Base-by-base conservation (phyloP, 1,284 basidiomycete genomes). In the Schizophyllum amplum region DNA sequence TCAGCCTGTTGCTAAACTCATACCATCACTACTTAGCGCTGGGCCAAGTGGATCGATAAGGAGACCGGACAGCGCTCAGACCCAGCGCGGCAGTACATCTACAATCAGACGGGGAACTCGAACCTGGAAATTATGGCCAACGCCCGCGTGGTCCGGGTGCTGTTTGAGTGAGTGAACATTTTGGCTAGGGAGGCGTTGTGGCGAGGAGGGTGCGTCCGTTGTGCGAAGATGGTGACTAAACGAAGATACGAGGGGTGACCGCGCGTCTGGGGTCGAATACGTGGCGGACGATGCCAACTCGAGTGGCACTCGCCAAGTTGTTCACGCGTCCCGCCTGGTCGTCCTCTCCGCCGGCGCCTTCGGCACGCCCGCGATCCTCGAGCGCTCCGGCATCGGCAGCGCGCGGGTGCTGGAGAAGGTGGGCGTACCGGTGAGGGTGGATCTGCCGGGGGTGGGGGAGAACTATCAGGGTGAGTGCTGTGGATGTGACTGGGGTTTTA, bases 361-460 rank as follows among this genome's bases (percentile, higher is more conserved):
- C 53, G 82, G 81, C 2, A 80, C 81, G 0, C 79, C 82, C 1
- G 64, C 72, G 1, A 80, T 84, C 51, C 68, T 83, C 17, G 80
- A 82, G 63, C 71, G 79, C 52, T 81, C 79, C 3, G 80, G 80
- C 1, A 75, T 83, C 47, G 81, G 81, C 1, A 64, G 69, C 0
- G 61, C 65, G 9, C 65, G 68, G 0, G 60, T 81, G 5, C 66
- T 85, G 13, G 62, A 72, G 47, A 69, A 73, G 53, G 64, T 71
- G 47, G 73, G 72, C 1, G 66, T 86, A 22, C 47, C 61, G 15
- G 66, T 70, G 15, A 24, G 76, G n/a, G 76, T 82, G 5, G 74
- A 83, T 49, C 67, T 84, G 4, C 77, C 77, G 4, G 82, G 81
- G 2, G 83, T 86, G 0, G 84, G 84, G 5, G 76, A 81, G 60